Evolutionary conservation across 345 rosid species (phyloP).

Genomic region (Gossypium anomalum): DNA sequence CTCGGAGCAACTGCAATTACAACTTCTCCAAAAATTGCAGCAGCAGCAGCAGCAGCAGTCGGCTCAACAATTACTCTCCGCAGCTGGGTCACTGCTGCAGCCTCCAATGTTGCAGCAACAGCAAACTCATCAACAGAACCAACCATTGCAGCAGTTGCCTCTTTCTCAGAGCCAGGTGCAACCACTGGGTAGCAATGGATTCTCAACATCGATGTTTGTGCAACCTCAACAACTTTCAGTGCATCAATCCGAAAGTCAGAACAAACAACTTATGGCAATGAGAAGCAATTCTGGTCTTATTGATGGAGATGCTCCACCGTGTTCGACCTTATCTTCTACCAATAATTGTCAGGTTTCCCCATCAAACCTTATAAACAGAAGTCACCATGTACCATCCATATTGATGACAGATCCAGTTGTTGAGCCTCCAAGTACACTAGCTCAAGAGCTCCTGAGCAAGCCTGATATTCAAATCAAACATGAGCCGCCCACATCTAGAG

Average conservation of each 20-base stretch:
- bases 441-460: constrained; percentile 68
- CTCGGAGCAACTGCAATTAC: constrained; percentile 75
- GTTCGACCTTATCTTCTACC: constrained; percentile 91
- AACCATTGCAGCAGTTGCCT: constrained; percentile 44
- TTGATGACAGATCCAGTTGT: constrained; percentile 46
- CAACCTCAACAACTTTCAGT: constrained; percentile 54
- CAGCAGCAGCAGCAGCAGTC: constrained; percentile 66
- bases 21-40: constrained; percentile 60
- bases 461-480: constrained; percentile 52
- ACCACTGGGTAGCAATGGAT: constrained; percentile 48
- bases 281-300: constrained; percentile 65
- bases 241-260: constrained; percentile 53
- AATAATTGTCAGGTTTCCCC: constrained; percentile 77
- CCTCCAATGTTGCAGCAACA: constrained; percentile 69
- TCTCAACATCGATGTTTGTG: constrained; percentile 50
- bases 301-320: constrained; percentile 90
- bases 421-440: constrained; percentile 52
- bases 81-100: constrained; percentile 52
- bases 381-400: constrained; percentile 52
- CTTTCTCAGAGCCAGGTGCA: constrained; percentile 56
- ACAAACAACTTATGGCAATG: constrained; percentile 41
- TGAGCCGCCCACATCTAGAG: constrained; percentile 54
- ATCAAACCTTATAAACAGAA: constrained; percentile 59
- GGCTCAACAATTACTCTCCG: constrained; percentile 51
- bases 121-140: constrained; percentile 46